Conservation (phyloP, 164 flowering plant species). For the Vitis riparia region DNA sequence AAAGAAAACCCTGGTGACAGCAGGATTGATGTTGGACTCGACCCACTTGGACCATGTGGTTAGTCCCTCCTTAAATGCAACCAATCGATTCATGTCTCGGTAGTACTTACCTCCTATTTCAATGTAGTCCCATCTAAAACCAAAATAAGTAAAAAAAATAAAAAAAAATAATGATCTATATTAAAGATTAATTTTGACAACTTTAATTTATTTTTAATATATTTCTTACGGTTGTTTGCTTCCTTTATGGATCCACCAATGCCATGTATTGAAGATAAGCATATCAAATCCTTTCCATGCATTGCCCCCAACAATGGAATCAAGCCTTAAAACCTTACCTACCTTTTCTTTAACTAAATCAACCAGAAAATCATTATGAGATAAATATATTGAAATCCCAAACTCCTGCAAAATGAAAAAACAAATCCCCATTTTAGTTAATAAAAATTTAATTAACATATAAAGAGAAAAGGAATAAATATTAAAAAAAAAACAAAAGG, state of each 20-base stretch:
- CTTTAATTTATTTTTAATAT: not conserved
- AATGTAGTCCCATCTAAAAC: slow-evolving; percentile 47
- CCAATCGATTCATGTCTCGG: slow-evolving; percentile 48
- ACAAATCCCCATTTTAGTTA: too few species aligned
- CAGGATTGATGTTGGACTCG: slow-evolving; percentile 30
- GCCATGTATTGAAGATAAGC: slow-evolving; percentile 67
- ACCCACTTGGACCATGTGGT: slow-evolving; percentile 57
- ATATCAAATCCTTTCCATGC: slow-evolving; percentile 56
- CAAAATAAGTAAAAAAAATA: not conserved
- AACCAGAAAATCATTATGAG: slow-evolving; percentile 47
- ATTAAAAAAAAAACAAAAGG: too few species aligned
- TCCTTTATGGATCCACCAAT: slow-evolving; percentile 75
- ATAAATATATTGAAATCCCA: slow-evolving; percentile 24
- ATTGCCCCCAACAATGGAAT: slow-evolving; percentile 36
- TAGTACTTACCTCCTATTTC: slow-evolving; percentile 20
- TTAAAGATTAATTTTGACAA: not conserved
- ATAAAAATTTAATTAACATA: not conserved
- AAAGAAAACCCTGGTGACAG: slow-evolving; percentile 40
- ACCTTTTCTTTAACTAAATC: slow-evolving; percentile 44
- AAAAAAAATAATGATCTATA: not conserved
- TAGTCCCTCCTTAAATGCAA: slow-evolving; percentile 32
- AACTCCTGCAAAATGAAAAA: slow-evolving; percentile 29
- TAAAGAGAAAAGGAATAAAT: not conserved
- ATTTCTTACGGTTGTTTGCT: slow-evolving; percentile 42
- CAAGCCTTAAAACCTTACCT: slow-evolving; percentile 51